These are phyloP conservation scores for Pichia sp. DNA, from an alignment of 1,139 yeast species.

Conservation along the genomic window DNA sequence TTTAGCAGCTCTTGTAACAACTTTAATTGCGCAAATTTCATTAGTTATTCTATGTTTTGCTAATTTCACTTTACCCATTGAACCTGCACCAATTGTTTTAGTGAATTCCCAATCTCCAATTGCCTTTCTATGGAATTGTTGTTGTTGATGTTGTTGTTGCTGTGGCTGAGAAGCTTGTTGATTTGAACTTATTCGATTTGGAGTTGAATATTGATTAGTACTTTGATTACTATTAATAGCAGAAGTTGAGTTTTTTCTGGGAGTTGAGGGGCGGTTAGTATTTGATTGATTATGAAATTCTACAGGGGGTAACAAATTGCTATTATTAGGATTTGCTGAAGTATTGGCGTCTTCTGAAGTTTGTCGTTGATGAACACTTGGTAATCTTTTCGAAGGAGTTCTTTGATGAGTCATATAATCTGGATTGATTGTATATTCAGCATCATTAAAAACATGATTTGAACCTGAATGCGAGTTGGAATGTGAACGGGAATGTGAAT, in stretches of 20 bases:
- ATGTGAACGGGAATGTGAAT: too few relatives aligned
- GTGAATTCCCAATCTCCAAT: constrained; percentile 97
- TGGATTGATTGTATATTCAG: constrained; percentile 22
- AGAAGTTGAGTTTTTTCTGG: constrained; percentile 3
- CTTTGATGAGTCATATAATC: constrained; percentile 18
- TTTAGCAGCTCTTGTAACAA: constrained; percentile 74
- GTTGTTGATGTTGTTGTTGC: constrained; percentile 26
- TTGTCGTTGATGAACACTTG: constrained; percentile 9
- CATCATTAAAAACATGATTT: constrained; percentile 14
- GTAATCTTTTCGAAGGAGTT: constrained; percentile 15
- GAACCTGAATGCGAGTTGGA: too few relatives aligned
- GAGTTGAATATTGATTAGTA: not conserved
- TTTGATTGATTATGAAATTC: constrained; percentile 15
- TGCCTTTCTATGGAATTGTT: constrained; percentile 74
- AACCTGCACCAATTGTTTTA: constrained; percentile 95
- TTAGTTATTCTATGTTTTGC: constrained; percentile 79
- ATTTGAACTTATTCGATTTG: constrained; percentile 10
- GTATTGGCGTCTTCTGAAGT: too few relatives aligned
- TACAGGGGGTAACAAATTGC: constrained; percentile 23
- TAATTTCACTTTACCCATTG: constrained; percentile 97
- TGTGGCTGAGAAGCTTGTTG: constrained; percentile 17
- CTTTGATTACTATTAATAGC: not conserved
- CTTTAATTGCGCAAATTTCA: constrained; percentile 82
- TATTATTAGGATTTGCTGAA: too few relatives aligned
- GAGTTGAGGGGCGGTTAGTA: constrained; percentile 12